Percentiles rank a stretch among this genome's conserved stretches.
phyloP scores from a whole-genome alignment of 1,284 basidiomycete genomes.

The Leccinum subrobustum region DNA sequence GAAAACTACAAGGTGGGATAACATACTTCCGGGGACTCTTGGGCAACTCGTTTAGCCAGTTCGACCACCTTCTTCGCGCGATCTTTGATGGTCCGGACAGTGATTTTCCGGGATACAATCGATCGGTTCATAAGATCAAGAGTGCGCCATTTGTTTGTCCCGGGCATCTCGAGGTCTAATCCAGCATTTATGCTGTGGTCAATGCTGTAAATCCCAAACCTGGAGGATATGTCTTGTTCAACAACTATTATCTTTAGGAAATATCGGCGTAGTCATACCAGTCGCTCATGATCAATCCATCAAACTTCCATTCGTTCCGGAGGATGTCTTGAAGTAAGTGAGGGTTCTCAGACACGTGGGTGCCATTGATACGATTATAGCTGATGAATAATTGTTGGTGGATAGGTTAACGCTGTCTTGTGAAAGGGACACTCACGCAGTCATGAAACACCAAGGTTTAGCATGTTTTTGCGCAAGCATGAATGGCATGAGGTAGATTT shows the following conservation, averaged over 20 bases:
- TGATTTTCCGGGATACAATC: conserved; percentile 63
- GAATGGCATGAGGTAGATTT: conserved; percentile 83
- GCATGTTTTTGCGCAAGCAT: conserved; percentile 77
- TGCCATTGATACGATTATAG: conserved; percentile 71
- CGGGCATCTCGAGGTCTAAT: conserved; percentile 81
- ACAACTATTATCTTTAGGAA: background rate
- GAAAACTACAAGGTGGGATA: background rate
- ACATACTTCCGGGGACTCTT: conserved; percentile 57
- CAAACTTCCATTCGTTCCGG: conserved; percentile 74
- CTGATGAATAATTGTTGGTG: conserved; percentile 31
- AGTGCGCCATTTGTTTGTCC: conserved; percentile 67
- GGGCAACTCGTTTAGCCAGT: conserved; percentile 61
- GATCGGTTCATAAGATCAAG: conserved; percentile 64
- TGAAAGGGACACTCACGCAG: conserved; percentile 47
- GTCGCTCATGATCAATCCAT: conserved; percentile 76
- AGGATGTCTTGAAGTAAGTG: conserved; percentile 64
- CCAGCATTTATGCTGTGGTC: conserved; percentile 69
- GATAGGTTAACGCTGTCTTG: background rate
- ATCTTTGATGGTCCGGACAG: conserved; percentile 61
- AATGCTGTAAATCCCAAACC: conserved; percentile 71
- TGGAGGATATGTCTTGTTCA: conserved; percentile 19
- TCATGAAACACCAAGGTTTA: conserved; percentile 72
- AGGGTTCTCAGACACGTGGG: conserved; percentile 68
- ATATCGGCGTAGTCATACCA: conserved; percentile 47
- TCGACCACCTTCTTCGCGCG: conserved; percentile 67